Percentiles rank a stretch among this genome's conserved stretches.
These are phyloP conservation scores for Kentomonas sorsogonicus DNA, from an alignment of 208 protist species.

Conservation along the genomic window DNA sequence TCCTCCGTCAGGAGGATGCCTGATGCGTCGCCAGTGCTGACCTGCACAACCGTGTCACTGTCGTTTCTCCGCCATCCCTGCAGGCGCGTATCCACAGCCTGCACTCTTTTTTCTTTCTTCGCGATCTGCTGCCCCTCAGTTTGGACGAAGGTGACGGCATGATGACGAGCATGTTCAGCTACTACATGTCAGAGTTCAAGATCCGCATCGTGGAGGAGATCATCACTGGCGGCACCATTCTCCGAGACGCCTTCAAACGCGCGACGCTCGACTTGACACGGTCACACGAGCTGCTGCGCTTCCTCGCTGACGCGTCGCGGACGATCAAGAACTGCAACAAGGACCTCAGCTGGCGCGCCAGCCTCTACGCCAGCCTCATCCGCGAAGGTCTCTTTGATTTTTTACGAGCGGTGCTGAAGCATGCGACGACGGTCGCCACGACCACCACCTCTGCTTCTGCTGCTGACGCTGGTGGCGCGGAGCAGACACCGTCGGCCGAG, in stretches of 20 bases:
- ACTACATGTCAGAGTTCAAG: conserved; percentile 49
- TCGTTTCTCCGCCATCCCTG: conserved; percentile 23
- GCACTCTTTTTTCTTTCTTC: conserved; percentile 59
- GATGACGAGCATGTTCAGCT: conserved; percentile 43
- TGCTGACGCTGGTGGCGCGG: no score
- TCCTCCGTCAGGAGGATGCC: no score
- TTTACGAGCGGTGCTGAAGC: conserved; percentile 12
- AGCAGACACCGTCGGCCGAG: not conserved
- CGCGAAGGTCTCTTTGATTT: conserved; percentile 34
- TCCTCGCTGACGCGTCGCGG: conserved; percentile 60
- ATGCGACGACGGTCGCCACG: not conserved
- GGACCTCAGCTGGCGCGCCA: conserved; percentile 33
- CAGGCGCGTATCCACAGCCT: conserved; percentile 59
- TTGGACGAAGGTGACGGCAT: conserved; percentile 67
- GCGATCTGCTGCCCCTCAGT: conserved; percentile 65
- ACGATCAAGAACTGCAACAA: conserved; percentile 60
- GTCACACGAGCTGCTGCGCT: conserved; percentile 39
- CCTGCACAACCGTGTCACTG: no score
- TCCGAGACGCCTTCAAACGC: conserved; percentile 39
- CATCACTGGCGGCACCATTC: conserved; percentile 21
- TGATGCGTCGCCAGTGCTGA: no score
- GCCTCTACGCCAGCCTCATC: conserved; percentile 44
- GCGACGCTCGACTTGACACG: not conserved
- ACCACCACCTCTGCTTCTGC: not conserved
- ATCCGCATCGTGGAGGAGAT: conserved; percentile 59